Conservation (phyloP, 2,329 filamentous ascomycete genomes). For the Xylaria sp. region DNA sequence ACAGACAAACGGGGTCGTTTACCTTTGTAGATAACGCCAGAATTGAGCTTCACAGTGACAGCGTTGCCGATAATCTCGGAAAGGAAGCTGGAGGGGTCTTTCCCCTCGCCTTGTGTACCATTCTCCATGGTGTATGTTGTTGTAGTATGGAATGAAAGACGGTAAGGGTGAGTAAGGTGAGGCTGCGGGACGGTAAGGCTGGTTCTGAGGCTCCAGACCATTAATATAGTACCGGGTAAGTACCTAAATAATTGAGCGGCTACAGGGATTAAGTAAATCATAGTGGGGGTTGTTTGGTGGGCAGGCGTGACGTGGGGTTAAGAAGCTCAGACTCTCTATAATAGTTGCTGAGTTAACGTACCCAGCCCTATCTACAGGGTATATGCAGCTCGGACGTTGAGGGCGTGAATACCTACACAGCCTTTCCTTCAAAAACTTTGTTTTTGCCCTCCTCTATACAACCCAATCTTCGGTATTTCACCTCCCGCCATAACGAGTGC, state of each 20-base stretch:
- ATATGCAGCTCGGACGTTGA: neutral
- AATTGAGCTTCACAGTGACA: conserved; percentile 97
- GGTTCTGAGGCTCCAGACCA: neutral
- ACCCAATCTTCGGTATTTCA: neutral
- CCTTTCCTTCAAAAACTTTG: neutral
- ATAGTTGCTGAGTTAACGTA: conserved; percentile 24
- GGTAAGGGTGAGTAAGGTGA: conserved; percentile 3
- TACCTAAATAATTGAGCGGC: neutral
- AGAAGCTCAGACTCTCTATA: neutral
- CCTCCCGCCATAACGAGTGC: too few species aligned
- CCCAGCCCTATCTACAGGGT: neutral
- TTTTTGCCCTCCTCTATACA: neutral
- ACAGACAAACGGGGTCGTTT: conserved; percentile 41
- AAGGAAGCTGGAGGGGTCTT: conserved; percentile 93
- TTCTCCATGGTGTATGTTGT: conserved; percentile 74
- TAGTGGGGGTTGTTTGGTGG: conserved; percentile 17
- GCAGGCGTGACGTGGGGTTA: conserved; percentile 19
- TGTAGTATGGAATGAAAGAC: neutral
- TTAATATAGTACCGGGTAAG: neutral
- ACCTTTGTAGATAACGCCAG: conserved; percentile 99
- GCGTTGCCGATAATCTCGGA: conserved; percentile 93
- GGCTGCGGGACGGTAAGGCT: conserved; percentile 15
- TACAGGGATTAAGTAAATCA: conserved; percentile 25
- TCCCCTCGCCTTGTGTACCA: conserved; percentile 76
- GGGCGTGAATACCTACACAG: neutral